Percentiles rank a stretch among this genome's conserved stretches.
phyloP scores from a whole-genome alignment of 768 basidiomycete species.

The Hypholoma sublateritium region DNA sequence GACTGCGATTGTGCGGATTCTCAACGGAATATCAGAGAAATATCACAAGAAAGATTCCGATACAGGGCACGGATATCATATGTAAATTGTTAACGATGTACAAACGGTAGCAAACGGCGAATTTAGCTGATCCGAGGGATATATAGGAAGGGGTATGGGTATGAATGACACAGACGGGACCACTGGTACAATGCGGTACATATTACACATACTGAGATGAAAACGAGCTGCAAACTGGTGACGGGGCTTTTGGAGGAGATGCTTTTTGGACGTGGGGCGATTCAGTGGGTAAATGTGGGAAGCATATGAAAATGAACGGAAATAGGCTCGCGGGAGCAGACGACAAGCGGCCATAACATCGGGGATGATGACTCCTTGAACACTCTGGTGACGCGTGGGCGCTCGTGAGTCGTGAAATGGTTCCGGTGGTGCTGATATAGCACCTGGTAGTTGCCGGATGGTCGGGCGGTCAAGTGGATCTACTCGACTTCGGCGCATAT shows the following conservation, averaged over 20 bases:
- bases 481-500: not conserved
- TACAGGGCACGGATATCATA: not conserved
- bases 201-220: not conserved
- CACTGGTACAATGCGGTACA: not conserved
- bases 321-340: not conserved
- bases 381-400: not conserved
- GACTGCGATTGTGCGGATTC: not conserved
- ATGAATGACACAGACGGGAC: not conserved
- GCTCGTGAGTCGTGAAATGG: not conserved
- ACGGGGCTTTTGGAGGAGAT: too few relatives aligned
- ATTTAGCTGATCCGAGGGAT: not conserved
- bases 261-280: not conserved
- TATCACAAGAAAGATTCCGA: not conserved
- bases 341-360: not conserved
- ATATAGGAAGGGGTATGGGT: not conserved
- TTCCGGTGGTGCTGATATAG: not conserved
- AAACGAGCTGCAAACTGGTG: not conserved
- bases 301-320: not conserved
- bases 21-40: not conserved
- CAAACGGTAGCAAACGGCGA: not conserved
- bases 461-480: not conserved
- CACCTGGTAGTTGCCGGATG: not conserved
- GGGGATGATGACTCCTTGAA: not conserved
- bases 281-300: not conserved
- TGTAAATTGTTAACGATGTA: not conserved